Base-by-base conservation (phyloP, 805 yeast species). In the Blastobotrys muscicola region DNA sequence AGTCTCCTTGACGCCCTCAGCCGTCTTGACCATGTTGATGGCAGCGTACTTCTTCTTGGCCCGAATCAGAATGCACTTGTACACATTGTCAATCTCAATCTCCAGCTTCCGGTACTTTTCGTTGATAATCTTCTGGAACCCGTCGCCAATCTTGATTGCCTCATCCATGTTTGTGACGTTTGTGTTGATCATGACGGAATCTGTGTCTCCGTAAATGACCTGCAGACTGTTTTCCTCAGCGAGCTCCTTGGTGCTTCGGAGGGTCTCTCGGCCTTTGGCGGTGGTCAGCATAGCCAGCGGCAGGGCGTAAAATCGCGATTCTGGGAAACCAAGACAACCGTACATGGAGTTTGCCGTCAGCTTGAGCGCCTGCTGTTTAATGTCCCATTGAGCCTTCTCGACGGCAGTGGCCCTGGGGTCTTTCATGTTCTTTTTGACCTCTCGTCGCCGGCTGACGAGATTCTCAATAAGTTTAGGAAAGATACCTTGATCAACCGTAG, bases 261-360 rank as follows among this genome's bases (percentile, higher is more conserved):
- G 74, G 60, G 89, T 86, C 61, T 92, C 97, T 67, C 98, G 76
- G 56, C 98, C 98, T 62, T 89, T 85, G 54, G 80, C 82, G 2
- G 98, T 92, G 45, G 87, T 95, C 56, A 92, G 70, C 89, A 85
- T 85, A 4, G 98, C 98, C 53, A 92, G 70, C 0, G 97, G 96
- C 57, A 85, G 82, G 9, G 98, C 98, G 58, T 89, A 90, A 62
- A 92, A 92, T 56, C 98, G 75, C 15, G 97, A 86, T 55, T 82
- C 75, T 5, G 82, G 83, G 61, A 80, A 89, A 53, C 98, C 98
- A 55, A 92, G 73, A 74, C 97, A 92, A 59, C 98, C 98, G 66
- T 92, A 92, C 97, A 92, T 90, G n/a, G 98, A 92, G 65, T 92
- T 92, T 26, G 98, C 98, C 2, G 98, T 94, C 59, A 92, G 71